phyloP scores from a whole-genome alignment of 805 yeast species.

The Starmerella etchellsii region DNA sequence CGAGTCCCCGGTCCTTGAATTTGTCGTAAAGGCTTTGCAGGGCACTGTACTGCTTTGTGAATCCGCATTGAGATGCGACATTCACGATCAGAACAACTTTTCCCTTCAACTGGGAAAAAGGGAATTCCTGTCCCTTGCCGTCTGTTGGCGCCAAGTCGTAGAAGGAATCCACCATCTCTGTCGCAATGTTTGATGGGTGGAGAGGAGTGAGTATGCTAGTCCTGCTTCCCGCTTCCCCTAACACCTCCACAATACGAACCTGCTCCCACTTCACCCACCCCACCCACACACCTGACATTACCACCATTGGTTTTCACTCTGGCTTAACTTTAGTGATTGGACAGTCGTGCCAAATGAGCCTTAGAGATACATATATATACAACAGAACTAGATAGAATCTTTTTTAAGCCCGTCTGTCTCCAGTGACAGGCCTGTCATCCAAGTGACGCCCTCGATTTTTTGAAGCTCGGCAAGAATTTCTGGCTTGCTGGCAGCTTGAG shows the following conservation, averaged over 20 bases:
- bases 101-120: constrained; percentile 52
- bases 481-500: constrained; percentile 28
- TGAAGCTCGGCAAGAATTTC: constrained; percentile 9
- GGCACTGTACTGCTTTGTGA: constrained; percentile 64
- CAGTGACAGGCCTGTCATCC: constrained; percentile 33
- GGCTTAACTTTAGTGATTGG: too few species aligned
- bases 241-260: too few species aligned
- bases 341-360: too few species aligned
- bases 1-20: constrained; percentile 51
- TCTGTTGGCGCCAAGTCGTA: constrained; percentile 58
- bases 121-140: constrained; percentile 44
- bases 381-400: too few species aligned
- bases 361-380: too few species aligned
- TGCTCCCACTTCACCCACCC: too few species aligned
- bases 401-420: constrained; percentile 30
- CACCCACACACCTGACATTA: too few species aligned
- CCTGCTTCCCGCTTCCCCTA: not conserved
- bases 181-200: too few species aligned
- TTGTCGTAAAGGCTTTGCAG: constrained; percentile 55
- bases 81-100: constrained; percentile 75
- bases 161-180: constrained; percentile 30
- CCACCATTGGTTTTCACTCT: too few species aligned
- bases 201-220: not conserved
- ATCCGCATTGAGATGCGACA: constrained; percentile 76
- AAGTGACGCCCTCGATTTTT: constrained; percentile 29